phyloP scores from a whole-genome alignment of 805 yeast species.

The Spathaspora sp. region DNA sequence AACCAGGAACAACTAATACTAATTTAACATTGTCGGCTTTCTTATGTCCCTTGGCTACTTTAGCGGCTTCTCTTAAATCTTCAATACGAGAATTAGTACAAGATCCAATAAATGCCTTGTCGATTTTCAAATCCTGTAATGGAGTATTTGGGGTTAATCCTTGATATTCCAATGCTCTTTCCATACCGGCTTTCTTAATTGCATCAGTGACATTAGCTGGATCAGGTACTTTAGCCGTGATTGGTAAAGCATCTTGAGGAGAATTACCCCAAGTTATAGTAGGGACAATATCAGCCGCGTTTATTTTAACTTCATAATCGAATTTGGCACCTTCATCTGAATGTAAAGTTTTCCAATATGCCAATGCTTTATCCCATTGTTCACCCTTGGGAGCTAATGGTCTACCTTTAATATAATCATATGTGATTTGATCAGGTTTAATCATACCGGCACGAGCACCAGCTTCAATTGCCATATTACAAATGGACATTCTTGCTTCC shows the following conservation, averaged over 20 bases:
- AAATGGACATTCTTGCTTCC: slow-evolving; percentile 99
- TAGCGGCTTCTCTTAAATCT: slow-evolving; percentile 94
- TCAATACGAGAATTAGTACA: slow-evolving; percentile 98
- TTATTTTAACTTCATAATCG: slow-evolving; percentile 76
- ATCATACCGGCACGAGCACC: slow-evolving; percentile 99
- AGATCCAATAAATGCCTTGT: slow-evolving; percentile 95
- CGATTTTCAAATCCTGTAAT: slow-evolving; percentile 68
- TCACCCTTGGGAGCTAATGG: slow-evolving; percentile 93
- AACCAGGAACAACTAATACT: slow-evolving; percentile 95
- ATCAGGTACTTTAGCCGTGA: slow-evolving; percentile 86
- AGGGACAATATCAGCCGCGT: slow-evolving; percentile 84
- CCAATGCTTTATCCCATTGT: slow-evolving; percentile 92
- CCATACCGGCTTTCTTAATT: slow-evolving; percentile 76
- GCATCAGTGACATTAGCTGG: slow-evolving; percentile 73
- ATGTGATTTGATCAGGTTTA: slow-evolving; percentile 88
- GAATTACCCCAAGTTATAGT: slow-evolving; percentile 99
- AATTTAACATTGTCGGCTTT: slow-evolving; percentile 77
- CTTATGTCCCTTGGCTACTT: slow-evolving; percentile 84
- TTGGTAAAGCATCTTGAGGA: slow-evolving; percentile 97
- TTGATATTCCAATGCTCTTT: slow-evolving; percentile 88
- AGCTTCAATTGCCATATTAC: slow-evolving; percentile 98
- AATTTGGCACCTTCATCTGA: slow-evolving; percentile 89
- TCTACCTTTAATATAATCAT: slow-evolving; percentile 85
- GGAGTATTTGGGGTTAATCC: slow-evolving; percentile 85
- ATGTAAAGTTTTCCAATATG: slow-evolving; percentile 85